phyloP scores from a whole-genome alignment of 2,329 filamentous ascomycete species.

The Talaromyces sp. region DNA sequence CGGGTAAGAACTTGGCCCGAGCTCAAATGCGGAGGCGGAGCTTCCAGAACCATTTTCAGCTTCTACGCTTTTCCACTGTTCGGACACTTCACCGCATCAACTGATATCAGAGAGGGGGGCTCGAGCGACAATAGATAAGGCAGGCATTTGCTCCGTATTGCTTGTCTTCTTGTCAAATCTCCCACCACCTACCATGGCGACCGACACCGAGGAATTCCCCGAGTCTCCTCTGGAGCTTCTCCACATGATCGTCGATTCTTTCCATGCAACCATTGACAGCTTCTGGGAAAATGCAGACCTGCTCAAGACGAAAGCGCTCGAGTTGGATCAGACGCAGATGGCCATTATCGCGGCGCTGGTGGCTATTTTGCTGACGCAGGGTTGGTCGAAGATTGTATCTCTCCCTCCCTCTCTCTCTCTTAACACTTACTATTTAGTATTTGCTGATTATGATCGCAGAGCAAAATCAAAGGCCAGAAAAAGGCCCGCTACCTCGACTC shows the following conservation, averaged over 20 bases:
- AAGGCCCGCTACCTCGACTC: constrained; percentile 11
- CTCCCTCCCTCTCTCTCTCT: background rate
- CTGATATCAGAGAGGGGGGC: background rate
- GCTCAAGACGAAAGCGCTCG: background rate
- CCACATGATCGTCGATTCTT: background rate
- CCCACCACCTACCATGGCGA: background rate
- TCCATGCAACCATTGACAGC: background rate
- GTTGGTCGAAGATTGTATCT: constrained; percentile 4
- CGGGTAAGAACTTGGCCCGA: background rate
- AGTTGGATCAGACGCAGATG: background rate
- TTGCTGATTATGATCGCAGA: background rate
- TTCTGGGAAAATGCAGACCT: constrained; percentile 1
- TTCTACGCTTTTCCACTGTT: background rate
- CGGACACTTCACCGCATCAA: background rate
- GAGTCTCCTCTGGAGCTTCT: constrained; percentile 4
- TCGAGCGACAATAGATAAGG: background rate
- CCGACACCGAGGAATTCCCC: background rate
- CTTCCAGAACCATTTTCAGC: background rate
- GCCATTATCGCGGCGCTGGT: background rate
- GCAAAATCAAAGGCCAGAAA: background rate
- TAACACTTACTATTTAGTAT: background rate
- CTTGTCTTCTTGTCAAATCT: background rate
- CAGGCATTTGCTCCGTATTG: background rate
- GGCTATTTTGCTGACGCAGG: constrained; percentile 2
- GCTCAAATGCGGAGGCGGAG: constrained; percentile 11